Evolutionary conservation across 371 early-diverging fungal species (phyloP).

Genomic region (Apophysomyces elegans): DNA sequence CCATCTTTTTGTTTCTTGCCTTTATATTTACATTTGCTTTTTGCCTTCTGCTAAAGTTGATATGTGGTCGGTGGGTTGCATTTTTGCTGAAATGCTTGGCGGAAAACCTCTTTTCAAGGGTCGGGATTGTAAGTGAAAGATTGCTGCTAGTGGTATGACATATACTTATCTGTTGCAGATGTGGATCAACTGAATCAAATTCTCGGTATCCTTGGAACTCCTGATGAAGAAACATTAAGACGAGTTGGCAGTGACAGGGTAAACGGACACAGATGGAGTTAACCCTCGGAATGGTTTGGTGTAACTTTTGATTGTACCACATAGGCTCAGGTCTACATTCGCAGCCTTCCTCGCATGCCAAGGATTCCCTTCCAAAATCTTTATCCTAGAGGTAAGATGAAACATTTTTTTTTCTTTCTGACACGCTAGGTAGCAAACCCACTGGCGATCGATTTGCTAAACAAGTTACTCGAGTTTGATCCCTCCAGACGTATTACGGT

Average conservation of each 20-base stretch:
- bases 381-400: constrained; percentile 65
- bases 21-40: constrained; percentile 4
- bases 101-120: constrained; percentile 91
- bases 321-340: constrained; percentile 95
- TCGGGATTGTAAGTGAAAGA: constrained; percentile 73
- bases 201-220: constrained; percentile 95
- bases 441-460: constrained; percentile 81
- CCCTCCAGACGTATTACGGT: constrained; percentile 82
- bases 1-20: neutral
- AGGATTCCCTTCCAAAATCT: constrained; percentile 86
- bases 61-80: constrained; percentile 98
- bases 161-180: constrained; percentile 42
- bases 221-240: constrained; percentile 90
- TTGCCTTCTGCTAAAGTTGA: constrained; percentile 64
- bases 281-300: constrained; percentile 18
- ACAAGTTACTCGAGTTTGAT: constrained; percentile 80
- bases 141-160: neutral
- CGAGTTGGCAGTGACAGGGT: constrained; percentile 84
- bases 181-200: constrained; percentile 99
- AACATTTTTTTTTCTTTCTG: neutral
- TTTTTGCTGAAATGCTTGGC: constrained; percentile 96
- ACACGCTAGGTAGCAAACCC: constrained; percentile 43
- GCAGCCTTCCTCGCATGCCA: constrained; percentile 85
- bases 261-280: constrained; percentile 21
- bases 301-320: constrained; percentile 4